Conservation (phyloP, 2,329 filamentous ascomycete genomes). For the Tolypocladium amazonense region DNA sequence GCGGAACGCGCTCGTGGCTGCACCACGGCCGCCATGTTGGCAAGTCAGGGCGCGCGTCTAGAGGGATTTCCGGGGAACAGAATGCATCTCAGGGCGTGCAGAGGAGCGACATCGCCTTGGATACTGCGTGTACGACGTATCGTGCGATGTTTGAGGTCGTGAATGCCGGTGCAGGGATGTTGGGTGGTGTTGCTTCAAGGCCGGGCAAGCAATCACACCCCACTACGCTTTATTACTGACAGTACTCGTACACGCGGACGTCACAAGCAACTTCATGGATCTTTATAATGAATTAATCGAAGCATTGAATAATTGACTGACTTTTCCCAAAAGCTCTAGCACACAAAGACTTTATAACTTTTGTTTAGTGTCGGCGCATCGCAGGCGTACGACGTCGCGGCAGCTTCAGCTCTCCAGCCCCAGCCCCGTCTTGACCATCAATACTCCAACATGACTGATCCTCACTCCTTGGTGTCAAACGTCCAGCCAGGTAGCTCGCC, state of each 20-base stretch:
- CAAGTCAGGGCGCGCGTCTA: not conserved
- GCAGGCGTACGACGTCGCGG: not conserved
- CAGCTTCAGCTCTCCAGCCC: not conserved
- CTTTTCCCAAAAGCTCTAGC: not conserved
- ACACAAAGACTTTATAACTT: not conserved
- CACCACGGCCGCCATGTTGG: conserved; percentile 5
- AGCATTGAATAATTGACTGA: not conserved
- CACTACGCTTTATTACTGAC: not conserved
- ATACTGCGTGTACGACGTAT: not conserved
- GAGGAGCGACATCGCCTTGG: not conserved
- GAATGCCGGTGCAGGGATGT: not conserved
- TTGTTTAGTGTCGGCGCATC: not conserved
- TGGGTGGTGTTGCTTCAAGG: not conserved
- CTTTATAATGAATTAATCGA: not conserved
- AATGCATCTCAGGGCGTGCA: not conserved
- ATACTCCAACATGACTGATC: not conserved
- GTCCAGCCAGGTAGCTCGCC: not conserved
- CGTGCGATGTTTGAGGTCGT: not conserved
- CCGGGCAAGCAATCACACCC: not conserved
- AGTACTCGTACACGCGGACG: no score
- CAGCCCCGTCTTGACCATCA: not conserved
- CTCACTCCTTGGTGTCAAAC: not conserved
- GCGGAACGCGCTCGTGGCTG: conserved; percentile 3
- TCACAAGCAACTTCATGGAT: not conserved
- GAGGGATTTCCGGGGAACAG: not conserved